Percentiles rank a stretch among this genome's conserved stretches.
phyloP scores from a whole-genome alignment of 306 rosid species.

The Glycyrrhiza uralensis region DNA sequence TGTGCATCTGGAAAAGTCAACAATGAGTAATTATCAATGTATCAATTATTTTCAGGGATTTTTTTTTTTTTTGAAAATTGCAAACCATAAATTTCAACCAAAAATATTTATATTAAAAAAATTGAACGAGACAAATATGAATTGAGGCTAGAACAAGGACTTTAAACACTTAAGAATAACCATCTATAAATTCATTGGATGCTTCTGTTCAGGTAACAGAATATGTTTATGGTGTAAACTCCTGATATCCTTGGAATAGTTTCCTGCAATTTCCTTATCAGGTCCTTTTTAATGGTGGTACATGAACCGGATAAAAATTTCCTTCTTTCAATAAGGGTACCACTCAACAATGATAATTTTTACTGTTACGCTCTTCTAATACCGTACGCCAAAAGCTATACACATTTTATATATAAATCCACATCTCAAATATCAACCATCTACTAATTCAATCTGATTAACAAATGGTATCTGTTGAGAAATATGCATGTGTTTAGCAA shows the following conservation, averaged over 20 bases:
- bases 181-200: background rate
- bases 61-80: background rate
- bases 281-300: background rate
- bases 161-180: constrained; percentile 16
- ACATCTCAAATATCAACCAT: constrained; percentile 4
- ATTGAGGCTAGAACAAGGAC: background rate
- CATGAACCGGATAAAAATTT: background rate
- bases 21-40: constrained; percentile 1
- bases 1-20: constrained; percentile 68
- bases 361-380: background rate
- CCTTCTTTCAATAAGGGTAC: background rate
- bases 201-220: constrained; percentile 3
- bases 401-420: background rate
- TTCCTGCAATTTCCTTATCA: background rate
- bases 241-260: background rate
- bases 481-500: background rate
- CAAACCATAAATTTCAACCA: background rate
- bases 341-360: background rate
- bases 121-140: background rate
- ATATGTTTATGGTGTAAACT: constrained; percentile 6
- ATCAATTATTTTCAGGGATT: background rate
- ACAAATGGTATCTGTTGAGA: background rate
- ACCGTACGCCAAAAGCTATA: background rate
- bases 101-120: background rate
- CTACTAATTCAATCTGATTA: background rate